Evolutionary conservation across 495 filamentous ascomycete species (phyloP), one percentile per base, ranked within the genome.

Genomic region (Wilcoxina mikolae): DNA sequence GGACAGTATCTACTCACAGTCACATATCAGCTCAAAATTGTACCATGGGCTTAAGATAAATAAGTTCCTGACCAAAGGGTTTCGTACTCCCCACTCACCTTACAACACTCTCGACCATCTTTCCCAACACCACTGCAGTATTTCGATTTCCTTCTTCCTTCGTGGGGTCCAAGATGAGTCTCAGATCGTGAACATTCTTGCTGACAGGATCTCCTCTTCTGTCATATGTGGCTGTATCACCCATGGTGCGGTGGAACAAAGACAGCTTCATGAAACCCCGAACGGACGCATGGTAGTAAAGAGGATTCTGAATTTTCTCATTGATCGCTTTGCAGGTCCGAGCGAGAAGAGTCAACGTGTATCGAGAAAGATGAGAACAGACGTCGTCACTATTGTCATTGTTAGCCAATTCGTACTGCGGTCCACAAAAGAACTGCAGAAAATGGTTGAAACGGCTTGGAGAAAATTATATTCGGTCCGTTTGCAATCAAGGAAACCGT

Each of bases 341-440:
- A 33, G 66, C 63, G 7, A 70, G 62, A 12, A 41, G 47, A 11
- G 68, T 59, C 12, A 67, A 51, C 46, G 59, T 59, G 17, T 48
- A 24, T 22, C 60, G 62, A 23, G 56, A 51, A 42, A 70, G 58
- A 47, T 58, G 63, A 12, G 49, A 47, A 41, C 67, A 70, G 20
- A 69, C 64, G 41, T 69, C 56, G 24, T 64, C 62, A 24, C 65
- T 68, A 31, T 33, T 46, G 47, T 27, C 22, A 3, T 46, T 46
- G 20, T 26, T 39, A 54, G 20, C 27, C n/a, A 24, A 26, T 20
- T 26, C 29, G 24, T 47, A 23, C 17, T n/a, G 20, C 35, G 50
- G 17, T 38, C 64, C 71, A 58, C 65, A 77, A 75, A 73, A 89
- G 85, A 35, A 7, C 7, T 7, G 15, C 7, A 35, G 31, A 7